Percentiles rank a stretch among this genome's conserved stretches.
phyloP scores from a whole-genome alignment of 2,329 filamentous ascomycete genomes.

The Paraphaeosphaeria sporulosa region DNA sequence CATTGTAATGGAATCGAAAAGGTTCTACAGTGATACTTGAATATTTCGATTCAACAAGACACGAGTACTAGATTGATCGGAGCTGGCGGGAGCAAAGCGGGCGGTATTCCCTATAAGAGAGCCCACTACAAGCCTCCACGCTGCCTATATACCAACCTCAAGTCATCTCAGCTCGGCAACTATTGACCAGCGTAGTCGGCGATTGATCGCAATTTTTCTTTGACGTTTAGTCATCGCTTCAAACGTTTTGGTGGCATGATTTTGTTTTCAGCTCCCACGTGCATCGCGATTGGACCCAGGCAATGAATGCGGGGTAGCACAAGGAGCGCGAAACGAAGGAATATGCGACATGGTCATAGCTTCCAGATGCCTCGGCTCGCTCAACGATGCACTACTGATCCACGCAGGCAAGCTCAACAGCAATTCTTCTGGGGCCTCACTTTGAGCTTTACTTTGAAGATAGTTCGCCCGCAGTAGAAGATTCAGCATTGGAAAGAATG shows the following conservation, averaged over 20 bases:
- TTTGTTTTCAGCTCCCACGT: neutral
- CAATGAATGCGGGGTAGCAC: slow-evolving; percentile 6
- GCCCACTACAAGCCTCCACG: neutral
- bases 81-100: neutral
- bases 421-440: neutral
- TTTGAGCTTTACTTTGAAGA: neutral
- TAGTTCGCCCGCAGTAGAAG: neutral
- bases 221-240: neutral
- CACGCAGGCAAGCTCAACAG: neutral
- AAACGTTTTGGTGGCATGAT: neutral
- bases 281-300: too few relatives aligned
- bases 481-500: neutral
- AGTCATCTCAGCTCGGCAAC: neutral
- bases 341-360: slow-evolving; percentile 14
- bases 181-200: neutral
- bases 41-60: neutral
- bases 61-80: neutral
- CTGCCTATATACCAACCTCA: neutral
- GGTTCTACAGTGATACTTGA: neutral
- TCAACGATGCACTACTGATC: neutral
- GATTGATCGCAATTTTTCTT: neutral
- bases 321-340: neutral
- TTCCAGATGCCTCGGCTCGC: neutral
- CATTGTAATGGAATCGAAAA: slow-evolving; percentile 6
- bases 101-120: neutral